phyloP scores from a whole-genome alignment of 768 basidiomycete species.

The Russula lepida region DNA sequence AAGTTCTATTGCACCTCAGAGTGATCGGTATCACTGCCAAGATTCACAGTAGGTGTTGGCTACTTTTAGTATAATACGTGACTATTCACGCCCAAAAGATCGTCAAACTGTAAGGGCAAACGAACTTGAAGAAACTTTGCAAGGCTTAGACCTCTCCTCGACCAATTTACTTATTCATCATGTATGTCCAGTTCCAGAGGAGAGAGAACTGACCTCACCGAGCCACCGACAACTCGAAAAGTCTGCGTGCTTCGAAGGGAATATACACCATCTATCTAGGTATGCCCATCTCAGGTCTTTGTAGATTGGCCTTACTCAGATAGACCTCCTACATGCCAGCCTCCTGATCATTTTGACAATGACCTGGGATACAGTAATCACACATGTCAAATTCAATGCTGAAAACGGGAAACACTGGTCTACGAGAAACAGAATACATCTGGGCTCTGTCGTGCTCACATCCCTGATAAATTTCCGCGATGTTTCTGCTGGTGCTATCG shows the following conservation, averaged over 20 bases:
- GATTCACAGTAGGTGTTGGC: background rate
- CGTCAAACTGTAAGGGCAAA: background rate
- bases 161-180: background rate
- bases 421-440: background rate
- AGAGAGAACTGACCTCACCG: no score
- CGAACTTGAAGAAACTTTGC: background rate
- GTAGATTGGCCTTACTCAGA: background rate
- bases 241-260: no score
- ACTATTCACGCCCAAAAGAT: background rate
- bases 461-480: background rate
- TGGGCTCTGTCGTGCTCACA: background rate
- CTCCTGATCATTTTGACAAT: background rate
- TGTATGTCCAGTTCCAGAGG: background rate
- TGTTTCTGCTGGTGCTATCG: background rate
- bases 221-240: no score
- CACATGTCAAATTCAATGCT: background rate
- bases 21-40: background rate
- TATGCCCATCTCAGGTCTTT: background rate
- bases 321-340: background rate
- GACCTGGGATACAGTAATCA: background rate
- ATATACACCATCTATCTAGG: background rate
- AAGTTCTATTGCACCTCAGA: background rate
- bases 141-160: no score
- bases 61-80: background rate
- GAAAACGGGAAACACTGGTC: background rate